A percentile compares a stretch with the other conserved stretches of the same genome.
Evolutionary conservation across 176 grass and related monocot genomes (phyloP).

Genomic region (Zea mays): Zm-B73-REFERENCE-NAM-5.0 NC_050099.1:41646501-41647000

Average conservation of each 20-base stretch:
- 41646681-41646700: constrained; percentile 22
- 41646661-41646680: constrained; percentile 16
- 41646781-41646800: not conserved
- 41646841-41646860: not conserved
- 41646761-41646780: not conserved
- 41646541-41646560: constrained; percentile 52
- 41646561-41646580: constrained; percentile 37
- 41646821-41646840: constrained; percentile 6
- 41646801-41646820: not conserved
- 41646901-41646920: constrained; percentile 11
- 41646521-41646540: constrained; percentile 72
- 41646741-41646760: not conserved
- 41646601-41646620: not conserved
- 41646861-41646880: not conserved
- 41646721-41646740: not conserved
- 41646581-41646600: constrained; percentile 24
- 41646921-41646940: constrained; percentile 17
- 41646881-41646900: not conserved
- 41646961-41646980: constrained; percentile 88
- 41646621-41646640: constrained; percentile 17
- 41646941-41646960: constrained; percentile 62
- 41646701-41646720: constrained; percentile 17
- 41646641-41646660: constrained; percentile 6
- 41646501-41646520: constrained; percentile 53
- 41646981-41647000: constrained; percentile 91